Conservation (phyloP, 257 asterid genomes). For the Capsicum chinense region DNA sequence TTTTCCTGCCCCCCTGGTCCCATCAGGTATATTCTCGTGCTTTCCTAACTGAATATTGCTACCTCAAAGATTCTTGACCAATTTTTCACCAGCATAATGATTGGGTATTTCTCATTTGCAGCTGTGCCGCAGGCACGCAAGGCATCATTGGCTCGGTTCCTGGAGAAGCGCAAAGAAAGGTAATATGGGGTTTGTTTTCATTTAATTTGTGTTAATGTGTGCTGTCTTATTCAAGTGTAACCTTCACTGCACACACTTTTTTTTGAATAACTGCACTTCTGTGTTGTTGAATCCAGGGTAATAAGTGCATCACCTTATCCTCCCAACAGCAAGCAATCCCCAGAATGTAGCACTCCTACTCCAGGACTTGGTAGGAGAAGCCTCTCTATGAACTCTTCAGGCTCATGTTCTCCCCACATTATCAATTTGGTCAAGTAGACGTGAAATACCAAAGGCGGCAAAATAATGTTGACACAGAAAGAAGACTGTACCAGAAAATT, state of each 20-base stretch:
- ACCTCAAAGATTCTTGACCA: not conserved
- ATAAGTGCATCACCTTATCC: slow-evolving; percentile 58
- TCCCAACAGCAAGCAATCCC: slow-evolving; percentile 41
- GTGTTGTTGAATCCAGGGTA: slow-evolving; percentile 48
- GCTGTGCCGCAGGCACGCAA: slow-evolving; percentile 91
- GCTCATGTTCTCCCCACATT: slow-evolving; percentile 52
- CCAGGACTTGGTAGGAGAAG: slow-evolving; percentile 49
- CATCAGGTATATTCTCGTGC: slow-evolving; percentile 51
- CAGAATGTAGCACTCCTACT: slow-evolving; percentile 46
- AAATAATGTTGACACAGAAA: slow-evolving; percentile 36
- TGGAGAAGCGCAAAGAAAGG: slow-evolving; percentile 98
- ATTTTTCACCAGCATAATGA: not conserved
- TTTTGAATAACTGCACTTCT: too few species aligned
- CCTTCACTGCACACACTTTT: too few species aligned
- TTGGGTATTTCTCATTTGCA: slow-evolving; percentile 36
- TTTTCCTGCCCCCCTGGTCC: slow-evolving; percentile 43
- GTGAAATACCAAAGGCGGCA: slow-evolving; percentile 28
- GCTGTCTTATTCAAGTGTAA: not conserved
- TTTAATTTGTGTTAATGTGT: not conserved
- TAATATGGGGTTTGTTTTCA: slow-evolving; percentile 33
- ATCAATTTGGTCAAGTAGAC: slow-evolving; percentile 36
- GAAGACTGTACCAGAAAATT: slow-evolving; percentile 20
- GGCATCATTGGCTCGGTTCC: slow-evolving; percentile 84
- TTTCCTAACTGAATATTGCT: slow-evolving; percentile 21
- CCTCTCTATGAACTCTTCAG: slow-evolving; percentile 53